Conservation (phyloP, 2,329 filamentous ascomycete genomes). For the Talaromyces sp. region DNA sequence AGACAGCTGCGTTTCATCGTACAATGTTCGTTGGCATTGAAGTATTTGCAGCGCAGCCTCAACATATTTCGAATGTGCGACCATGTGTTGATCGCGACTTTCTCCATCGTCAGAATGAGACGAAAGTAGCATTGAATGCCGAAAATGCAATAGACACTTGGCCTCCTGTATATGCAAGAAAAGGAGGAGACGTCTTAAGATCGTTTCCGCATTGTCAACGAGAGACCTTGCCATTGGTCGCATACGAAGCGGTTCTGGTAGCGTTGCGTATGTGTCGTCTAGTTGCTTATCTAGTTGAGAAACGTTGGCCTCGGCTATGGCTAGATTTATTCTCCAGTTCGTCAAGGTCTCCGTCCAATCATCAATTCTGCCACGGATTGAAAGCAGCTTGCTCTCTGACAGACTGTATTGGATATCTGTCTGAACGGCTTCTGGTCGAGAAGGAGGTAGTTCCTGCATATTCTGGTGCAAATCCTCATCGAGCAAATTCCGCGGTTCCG, state of each 20-base stretch:
- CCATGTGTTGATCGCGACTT: conserved; percentile 29
- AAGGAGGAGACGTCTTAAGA: conserved; percentile 31
- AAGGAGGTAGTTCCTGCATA: conserved; percentile 30
- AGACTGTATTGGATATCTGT: conserved; percentile 28
- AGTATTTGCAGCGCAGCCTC: conserved; percentile 48
- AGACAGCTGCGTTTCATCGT: conserved; percentile 42
- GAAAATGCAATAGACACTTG: conserved; percentile 8
- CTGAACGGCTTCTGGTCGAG: conserved; percentile 26
- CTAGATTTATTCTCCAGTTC: conserved; percentile 14
- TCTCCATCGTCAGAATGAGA: not conserved
- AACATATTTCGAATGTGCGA: conserved; percentile 46
- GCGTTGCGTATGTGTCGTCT: conserved; percentile 21
- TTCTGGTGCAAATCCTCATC: conserved; percentile 44
- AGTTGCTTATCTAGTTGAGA: conserved; percentile 26
- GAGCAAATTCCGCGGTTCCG: conserved; percentile 40
- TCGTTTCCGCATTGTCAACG: conserved; percentile 15
- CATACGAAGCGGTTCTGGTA: conserved; percentile 23
- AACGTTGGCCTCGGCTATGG: conserved; percentile 24
- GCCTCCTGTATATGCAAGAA: conserved; percentile 25
- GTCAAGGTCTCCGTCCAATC: conserved; percentile 5
- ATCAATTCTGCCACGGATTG: conserved; percentile 21
- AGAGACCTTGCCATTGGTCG: conserved; percentile 19
- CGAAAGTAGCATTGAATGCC: not conserved
- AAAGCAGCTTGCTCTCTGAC: conserved; percentile 19
- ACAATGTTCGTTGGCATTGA: conserved; percentile 45